Evolutionary conservation across 495 filamentous ascomycete genomes (phyloP), one percentile per base, ranked within the genome.

Genomic region (Polyplosphaeria fusca): DNA sequence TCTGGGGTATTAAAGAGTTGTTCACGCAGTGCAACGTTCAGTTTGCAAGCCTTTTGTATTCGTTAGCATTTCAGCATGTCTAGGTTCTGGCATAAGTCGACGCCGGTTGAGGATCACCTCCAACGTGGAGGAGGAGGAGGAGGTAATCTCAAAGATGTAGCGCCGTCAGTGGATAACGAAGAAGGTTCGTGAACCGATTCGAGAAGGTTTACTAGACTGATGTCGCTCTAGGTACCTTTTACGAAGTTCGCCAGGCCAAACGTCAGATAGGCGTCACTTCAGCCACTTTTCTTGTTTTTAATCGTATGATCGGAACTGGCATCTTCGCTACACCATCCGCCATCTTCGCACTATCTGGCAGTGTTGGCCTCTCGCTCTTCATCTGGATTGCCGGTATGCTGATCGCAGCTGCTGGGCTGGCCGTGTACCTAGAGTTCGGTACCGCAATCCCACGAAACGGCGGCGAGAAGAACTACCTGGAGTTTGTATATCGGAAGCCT

Each of bases 391-490:
- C 66, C 32, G 78, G 78, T 5, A 76, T 73, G 35, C 23, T 74
- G n/a, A 77, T 81, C 61, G 74, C 76, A 16, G 61, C 72, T 52
- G 71, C 72, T 18, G 78, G 77, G 25, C 72, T 55, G 27, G 44
- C 47, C 27, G 55, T 58, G 14, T 71, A 66, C 40, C 59, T 66
- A 30, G 69, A 68, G 47, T 67, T 66, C 20, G 68, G 67, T 4
- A 72, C 75, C 14, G 75, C 73, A 30, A 74, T 81, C 42, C 78
- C 78, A 19, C 63, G 73, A n/a, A 80, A 76, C 58, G 78, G 79
- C 16, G 79, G 79, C 28, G 79, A 82, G 67, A 82, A 82, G 68
- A 81, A 85, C 64, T 87, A 87, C 55, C 80, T 87, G 49, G 83
- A 88, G 68, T 80, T 78, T 37, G 78, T 87, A 39, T 86, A 76